phyloP scores from a whole-genome alignment of 345 rosid genomes.

The Syzygium aromaticum region DNA sequence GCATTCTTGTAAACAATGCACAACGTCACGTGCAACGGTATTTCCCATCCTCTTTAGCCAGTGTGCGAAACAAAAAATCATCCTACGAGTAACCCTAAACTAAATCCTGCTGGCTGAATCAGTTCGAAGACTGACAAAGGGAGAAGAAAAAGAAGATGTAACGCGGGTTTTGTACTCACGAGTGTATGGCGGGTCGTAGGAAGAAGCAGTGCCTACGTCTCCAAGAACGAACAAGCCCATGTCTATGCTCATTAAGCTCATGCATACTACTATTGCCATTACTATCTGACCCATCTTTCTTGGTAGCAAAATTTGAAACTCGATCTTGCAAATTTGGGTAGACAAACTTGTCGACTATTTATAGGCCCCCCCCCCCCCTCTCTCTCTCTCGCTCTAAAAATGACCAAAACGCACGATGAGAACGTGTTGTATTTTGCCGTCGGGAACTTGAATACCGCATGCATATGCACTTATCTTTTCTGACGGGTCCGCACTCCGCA shows the following conservation, averaged over 20 bases:
- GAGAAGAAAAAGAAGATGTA: background rate
- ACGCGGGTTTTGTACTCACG: background rate
- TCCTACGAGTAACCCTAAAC: background rate
- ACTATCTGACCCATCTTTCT: background rate
- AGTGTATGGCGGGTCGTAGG: constrained; percentile 10
- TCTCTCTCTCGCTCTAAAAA: too few relatives aligned
- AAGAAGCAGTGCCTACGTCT: constrained; percentile 21
- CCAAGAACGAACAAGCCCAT: background rate
- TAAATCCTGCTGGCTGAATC: background rate
- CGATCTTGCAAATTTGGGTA: background rate
- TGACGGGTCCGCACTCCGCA: background rate
- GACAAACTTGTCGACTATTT: background rate
- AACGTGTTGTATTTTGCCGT: background rate
- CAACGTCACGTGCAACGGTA: background rate
- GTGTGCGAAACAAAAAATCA: background rate
- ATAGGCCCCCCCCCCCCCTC: background rate
- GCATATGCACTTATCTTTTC: background rate
- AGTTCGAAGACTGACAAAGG: background rate
- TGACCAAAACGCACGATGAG: background rate
- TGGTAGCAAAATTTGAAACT: background rate
- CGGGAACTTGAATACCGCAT: background rate
- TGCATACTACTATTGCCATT: background rate
- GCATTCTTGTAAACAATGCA: background rate
- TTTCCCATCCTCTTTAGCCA: background rate
- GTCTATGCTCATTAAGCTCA: constrained; percentile 6